Conservation (phyloP, 768 basidiomycete species). For the Termitomyces titanicus region DNA sequence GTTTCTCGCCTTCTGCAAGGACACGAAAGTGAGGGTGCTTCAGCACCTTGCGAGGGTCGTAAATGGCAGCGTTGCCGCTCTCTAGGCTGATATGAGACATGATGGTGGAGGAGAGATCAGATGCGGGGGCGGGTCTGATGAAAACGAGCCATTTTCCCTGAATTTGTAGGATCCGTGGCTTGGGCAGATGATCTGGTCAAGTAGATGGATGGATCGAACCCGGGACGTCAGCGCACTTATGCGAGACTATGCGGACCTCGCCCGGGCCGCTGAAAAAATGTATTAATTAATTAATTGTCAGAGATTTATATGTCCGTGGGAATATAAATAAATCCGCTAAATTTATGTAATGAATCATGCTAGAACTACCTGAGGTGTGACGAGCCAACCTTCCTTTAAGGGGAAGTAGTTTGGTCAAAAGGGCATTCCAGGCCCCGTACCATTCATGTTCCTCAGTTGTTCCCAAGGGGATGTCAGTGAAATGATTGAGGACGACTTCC, state of each 20-base stretch:
- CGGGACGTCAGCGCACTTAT: neutral
- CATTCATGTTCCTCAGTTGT: too few species aligned
- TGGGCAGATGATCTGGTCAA: constrained; percentile 2
- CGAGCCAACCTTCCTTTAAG: too few species aligned
- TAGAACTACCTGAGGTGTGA: too few species aligned
- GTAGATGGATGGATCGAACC: neutral
- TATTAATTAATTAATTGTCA: too few species aligned
- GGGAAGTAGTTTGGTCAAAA: too few species aligned
- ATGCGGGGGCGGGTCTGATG: neutral
- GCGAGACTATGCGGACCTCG: neutral
- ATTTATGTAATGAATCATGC: too few species aligned
- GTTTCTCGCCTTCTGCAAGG: constrained; percentile 46
- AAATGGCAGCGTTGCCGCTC: constrained; percentile 41
- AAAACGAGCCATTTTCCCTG: neutral
- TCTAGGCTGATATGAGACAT: constrained; percentile 26
- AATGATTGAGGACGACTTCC: too few species aligned
- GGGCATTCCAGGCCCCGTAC: too few species aligned
- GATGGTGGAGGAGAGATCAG: neutral
- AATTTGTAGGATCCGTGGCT: neutral
- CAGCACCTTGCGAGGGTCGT: constrained; percentile 53
- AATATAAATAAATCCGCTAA: too few species aligned
- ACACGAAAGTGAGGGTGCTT: constrained; percentile 54
- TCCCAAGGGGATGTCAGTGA: too few species aligned
- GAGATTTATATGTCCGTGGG: too few species aligned
- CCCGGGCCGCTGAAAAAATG: constrained; percentile 5